Base-by-base conservation (phyloP, 495 filamentous ascomycete genomes). In the Aspergillus sclerotioniger region DNA sequence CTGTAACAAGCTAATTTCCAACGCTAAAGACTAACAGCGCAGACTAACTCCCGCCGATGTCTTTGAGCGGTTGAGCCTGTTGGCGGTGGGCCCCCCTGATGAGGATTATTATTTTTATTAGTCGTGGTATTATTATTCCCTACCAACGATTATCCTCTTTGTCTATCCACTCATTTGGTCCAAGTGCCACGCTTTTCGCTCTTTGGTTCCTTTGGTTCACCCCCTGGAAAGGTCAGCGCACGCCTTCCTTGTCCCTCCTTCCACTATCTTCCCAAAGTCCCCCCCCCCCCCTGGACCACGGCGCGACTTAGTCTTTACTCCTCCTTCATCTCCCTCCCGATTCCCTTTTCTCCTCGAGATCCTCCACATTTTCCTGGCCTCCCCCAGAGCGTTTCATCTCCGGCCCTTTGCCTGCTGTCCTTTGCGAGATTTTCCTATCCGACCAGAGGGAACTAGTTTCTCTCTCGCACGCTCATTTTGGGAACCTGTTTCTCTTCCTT, bases 391-490 rank as follows among this genome's bases (percentile, higher is more conserved):
- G 56, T 54, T 63, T 59, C 54, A 46, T 56, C 49, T 51, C 41
- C 41, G 53, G 44, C 32, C 25, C 56, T 59, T 58, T 32, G 31
- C 55, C 54, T 57, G 31, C 57, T 46, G 33, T 58, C 43, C 45
- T 41, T 44, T 9, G 60, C 47, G 65, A 66, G 68, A 64, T 66
- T 73, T 25, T 75, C 70, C 68, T 65, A 65, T 75, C 74, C 72
- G 74, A 77, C 73, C 73, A 63, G 74, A 77, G 74, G 62, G 72
- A 25, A 71, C 67, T 67, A 61, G 57, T 55, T 67, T 74, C 75
- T 76, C 76, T 79, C 70, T 68, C 63, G 55, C 63, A 77, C 76
- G 59, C 67, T 77, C 76, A 54, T 78, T 78, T 70, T 51, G 69
- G 67, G 69, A 69, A 67, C 56, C 56, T 54, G 54, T 61, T 59